A percentile compares a stretch with the other conserved stretches of the same genome.
phyloP scores from a whole-genome alignment of 352 stramenopile species.

The Globisporangium iwayamae region DNA sequence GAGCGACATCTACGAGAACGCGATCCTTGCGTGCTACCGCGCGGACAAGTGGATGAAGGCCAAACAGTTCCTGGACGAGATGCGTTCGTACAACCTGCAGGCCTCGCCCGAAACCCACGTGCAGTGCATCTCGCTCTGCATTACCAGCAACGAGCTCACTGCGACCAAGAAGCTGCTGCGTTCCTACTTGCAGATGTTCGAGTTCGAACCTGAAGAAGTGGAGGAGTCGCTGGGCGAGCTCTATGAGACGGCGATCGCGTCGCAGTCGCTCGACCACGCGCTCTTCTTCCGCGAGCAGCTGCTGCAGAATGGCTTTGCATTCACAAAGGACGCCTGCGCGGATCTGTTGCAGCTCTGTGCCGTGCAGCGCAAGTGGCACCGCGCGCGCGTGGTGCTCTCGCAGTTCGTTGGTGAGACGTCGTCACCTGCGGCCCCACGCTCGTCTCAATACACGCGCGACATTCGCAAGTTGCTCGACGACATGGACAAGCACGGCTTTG shows the following conservation, averaged over 20 bases:
- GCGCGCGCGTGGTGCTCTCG: slow-evolving; percentile 41
- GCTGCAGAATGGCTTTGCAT: slow-evolving; percentile 20
- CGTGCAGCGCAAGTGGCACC: slow-evolving; percentile 50
- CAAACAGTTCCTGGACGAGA: slow-evolving; percentile 68
- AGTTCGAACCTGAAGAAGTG: slow-evolving; percentile 37
- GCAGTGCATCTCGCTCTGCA: slow-evolving; percentile 46
- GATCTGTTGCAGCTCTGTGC: slow-evolving; percentile 48
- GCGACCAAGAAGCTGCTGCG: slow-evolving; percentile 43
- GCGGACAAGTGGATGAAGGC: slow-evolving; percentile 65
- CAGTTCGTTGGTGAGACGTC: slow-evolving; percentile 42
- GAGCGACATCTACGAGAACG: slow-evolving; percentile 68
- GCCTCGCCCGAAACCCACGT: slow-evolving; percentile 51
- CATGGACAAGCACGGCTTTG: slow-evolving; percentile 35
- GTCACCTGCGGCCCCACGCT: slow-evolving; percentile 26
- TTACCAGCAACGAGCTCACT: slow-evolving; percentile 46
- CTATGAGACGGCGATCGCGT: slow-evolving; percentile 39
- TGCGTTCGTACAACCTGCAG: slow-evolving; percentile 47
- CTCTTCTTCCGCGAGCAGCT: slow-evolving; percentile 60
- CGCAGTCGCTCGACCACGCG: slow-evolving; percentile 43
- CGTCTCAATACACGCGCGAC: slow-evolving; percentile 49
- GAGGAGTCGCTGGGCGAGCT: slow-evolving; percentile 35
- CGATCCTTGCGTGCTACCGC: slow-evolving; percentile 44
- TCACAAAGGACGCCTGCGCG: slow-evolving; percentile 38
- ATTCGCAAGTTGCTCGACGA: slow-evolving; percentile 44
- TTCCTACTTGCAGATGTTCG: slow-evolving; percentile 33